Conservation (phyloP, 2,329 filamentous ascomycete genomes). For the Claviceps cyperi region DNA sequence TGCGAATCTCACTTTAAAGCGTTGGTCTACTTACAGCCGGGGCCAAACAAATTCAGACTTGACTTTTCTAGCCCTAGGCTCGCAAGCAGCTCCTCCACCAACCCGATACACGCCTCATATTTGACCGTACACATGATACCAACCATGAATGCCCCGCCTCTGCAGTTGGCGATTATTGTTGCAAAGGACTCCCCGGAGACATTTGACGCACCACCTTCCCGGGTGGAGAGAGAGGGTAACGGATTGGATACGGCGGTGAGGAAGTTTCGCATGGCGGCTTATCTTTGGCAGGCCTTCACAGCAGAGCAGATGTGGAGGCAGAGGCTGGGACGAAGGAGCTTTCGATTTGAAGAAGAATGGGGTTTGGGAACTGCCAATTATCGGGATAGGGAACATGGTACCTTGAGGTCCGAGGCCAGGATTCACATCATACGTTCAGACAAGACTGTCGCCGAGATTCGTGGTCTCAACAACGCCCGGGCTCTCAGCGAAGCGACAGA, state of each 20-base stretch:
- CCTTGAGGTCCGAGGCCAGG: slow-evolving; percentile 81
- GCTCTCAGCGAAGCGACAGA: slow-evolving; percentile 56
- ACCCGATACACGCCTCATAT: slow-evolving; percentile 62
- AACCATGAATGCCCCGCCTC: slow-evolving; percentile 59
- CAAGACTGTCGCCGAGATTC: slow-evolving; percentile 73
- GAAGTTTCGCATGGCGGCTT: slow-evolving; percentile 91
- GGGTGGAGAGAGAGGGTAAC: slow-evolving; percentile 68
- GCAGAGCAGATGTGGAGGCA: slow-evolving; percentile 92
- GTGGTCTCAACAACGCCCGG: slow-evolving; percentile 63
- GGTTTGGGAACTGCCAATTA: slow-evolving; percentile 65
- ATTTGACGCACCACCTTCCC: slow-evolving; percentile 68
- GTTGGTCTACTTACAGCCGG: slow-evolving; percentile 77
- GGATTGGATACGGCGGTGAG: slow-evolving; percentile 62
- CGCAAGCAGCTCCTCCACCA: slow-evolving; percentile 50
- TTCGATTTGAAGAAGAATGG: slow-evolving; percentile 94
- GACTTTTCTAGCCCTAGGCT: slow-evolving; percentile 80
- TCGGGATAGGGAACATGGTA: slow-evolving; percentile 54
- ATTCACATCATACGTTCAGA: slow-evolving; percentile 73
- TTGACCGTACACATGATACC: slow-evolving; percentile 79
- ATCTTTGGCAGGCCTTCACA: slow-evolving; percentile 94
- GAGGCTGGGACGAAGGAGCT: slow-evolving; percentile 70
- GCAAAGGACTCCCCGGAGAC: slow-evolving; percentile 78
- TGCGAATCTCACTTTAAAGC: slow-evolving; percentile 84
- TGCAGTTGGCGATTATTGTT: slow-evolving; percentile 79
- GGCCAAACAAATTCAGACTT: slow-evolving; percentile 74